Evolutionary conservation across 306 rosid species (phyloP).

Genomic region (Acacia confusa): DNA sequence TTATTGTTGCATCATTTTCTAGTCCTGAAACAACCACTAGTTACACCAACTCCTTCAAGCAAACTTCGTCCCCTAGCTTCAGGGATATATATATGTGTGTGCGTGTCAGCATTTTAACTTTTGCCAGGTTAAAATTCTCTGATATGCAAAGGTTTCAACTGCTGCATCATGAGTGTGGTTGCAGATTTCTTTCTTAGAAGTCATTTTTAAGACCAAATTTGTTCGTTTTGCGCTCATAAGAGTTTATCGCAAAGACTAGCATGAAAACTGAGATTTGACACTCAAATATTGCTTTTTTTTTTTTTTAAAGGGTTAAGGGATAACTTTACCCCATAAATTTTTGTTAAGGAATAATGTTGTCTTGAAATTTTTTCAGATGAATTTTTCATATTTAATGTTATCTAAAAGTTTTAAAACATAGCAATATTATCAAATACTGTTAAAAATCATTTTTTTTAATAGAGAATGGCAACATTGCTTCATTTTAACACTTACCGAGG

Average conservation of each 20-base stretch:
- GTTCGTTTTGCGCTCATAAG: neutral
- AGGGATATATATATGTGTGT: neutral
- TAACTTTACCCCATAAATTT: too few species aligned
- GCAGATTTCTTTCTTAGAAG: neutral
- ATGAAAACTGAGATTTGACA: too few species aligned
- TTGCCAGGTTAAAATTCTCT: neutral
- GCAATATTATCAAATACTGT: too few species aligned
- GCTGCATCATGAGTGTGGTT: neutral
- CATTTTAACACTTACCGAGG: rapidly evolving
- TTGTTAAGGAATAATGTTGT: too few species aligned
- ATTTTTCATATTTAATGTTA: too few species aligned
- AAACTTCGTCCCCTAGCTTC: neutral
- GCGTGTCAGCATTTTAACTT: neutral
- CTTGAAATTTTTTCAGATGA: too few species aligned
- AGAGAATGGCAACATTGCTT: too few species aligned
- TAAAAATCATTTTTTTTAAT: too few species aligned
- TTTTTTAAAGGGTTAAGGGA: too few species aligned
- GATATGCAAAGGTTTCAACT: neutral
- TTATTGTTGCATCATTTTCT: neutral
- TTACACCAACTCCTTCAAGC: neutral
- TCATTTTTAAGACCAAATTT: neutral
- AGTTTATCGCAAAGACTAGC: too few species aligned
- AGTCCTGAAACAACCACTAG: neutral
- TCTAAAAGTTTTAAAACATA: too few species aligned
- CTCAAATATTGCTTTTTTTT: too few species aligned